Conservation (phyloP, 2,329 filamentous ascomycete species). For the Arthrobotrys megalospora region DNA sequence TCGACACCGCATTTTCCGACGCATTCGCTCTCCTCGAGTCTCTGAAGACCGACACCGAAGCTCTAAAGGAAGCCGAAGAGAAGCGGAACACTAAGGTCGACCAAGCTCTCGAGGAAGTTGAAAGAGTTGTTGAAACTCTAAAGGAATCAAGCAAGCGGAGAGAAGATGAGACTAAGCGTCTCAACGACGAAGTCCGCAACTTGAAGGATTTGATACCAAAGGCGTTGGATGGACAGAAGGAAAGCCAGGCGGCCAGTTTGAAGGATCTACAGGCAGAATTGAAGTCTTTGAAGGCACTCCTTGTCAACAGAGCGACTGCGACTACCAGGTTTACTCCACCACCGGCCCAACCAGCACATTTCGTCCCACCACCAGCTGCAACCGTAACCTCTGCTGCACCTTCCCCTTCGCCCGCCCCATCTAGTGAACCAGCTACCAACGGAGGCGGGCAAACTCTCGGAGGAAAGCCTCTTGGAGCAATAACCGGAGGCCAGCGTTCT, state of each 20-base stretch:
- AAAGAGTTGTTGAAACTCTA: slow-evolving; percentile 83
- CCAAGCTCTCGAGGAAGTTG: slow-evolving; percentile 83
- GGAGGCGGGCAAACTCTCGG: slow-evolving; percentile 57
- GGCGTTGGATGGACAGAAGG: slow-evolving; percentile 89
- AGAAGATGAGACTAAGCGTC: slow-evolving; percentile 87
- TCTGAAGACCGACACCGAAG: slow-evolving; percentile 88
- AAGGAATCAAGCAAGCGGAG: slow-evolving; percentile 85
- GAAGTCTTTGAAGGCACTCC: slow-evolving; percentile 90
- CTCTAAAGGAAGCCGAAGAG: slow-evolving; percentile 88
- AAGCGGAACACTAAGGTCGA: slow-evolving; percentile 87
- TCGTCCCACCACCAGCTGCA: slow-evolving; percentile 63
- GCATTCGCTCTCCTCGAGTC: slow-evolving; percentile 94
- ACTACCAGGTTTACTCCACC: slow-evolving; percentile 65
- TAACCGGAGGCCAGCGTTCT: slow-evolving; percentile 65
- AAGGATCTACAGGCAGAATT: slow-evolving; percentile 89
- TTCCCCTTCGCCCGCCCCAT: slow-evolving; percentile 57
- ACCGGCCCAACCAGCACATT: slow-evolving; percentile 65
- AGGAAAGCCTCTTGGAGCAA: slow-evolving; percentile 62
- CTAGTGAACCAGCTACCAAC: slow-evolving; percentile 31
- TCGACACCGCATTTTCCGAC: slow-evolving; percentile 93
- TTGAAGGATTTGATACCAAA: slow-evolving; percentile 89
- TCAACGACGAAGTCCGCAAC: slow-evolving; percentile 86
- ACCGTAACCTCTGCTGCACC: slow-evolving; percentile 30
- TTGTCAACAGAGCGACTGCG: slow-evolving; percentile 75
- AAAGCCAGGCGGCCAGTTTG: slow-evolving; percentile 82